Evolutionary conservation across 148 eudicot genomes (phyloP).

Genomic region (Chenopodium berlandieri): DNA sequence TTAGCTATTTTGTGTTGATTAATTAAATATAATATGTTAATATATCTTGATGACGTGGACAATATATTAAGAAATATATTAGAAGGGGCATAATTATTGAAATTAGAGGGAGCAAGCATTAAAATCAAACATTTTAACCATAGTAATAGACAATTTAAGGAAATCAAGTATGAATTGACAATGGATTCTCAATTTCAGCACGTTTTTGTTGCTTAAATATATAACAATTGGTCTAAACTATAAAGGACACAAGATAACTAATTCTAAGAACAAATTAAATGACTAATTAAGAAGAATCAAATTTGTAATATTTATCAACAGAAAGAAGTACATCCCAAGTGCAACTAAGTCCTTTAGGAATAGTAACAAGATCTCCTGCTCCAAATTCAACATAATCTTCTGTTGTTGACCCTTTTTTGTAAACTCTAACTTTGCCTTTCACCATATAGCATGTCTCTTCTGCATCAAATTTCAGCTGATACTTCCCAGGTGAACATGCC

Average conservation of each 20-base stretch:
- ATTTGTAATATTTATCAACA: slow-evolving; percentile 79
- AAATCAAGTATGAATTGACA: too few relatives aligned
- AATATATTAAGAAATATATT: too few relatives aligned
- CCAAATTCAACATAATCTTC: slow-evolving; percentile 50
- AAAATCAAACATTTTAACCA: too few relatives aligned
- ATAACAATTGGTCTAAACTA: too few relatives aligned
- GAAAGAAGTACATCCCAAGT: slow-evolving; percentile 78
- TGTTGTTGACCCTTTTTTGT: slow-evolving; percentile 25
- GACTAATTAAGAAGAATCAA: slow-evolving; percentile 35
- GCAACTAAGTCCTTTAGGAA: slow-evolving; percentile 79
- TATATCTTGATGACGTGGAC: too few relatives aligned
- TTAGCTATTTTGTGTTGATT: too few relatives aligned
- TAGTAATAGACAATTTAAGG: too few relatives aligned
- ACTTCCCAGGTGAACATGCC: slow-evolving; percentile 71
- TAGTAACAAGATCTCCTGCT: slow-evolving; percentile 66
- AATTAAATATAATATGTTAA: too few relatives aligned
- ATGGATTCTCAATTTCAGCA: too few relatives aligned
- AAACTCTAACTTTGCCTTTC: slow-evolving; percentile 66
- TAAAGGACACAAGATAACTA: background rate
- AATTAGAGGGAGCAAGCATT: too few relatives aligned
- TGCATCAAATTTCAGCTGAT: slow-evolving; percentile 64
- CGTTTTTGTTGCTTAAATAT: too few relatives aligned
- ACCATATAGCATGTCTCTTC: slow-evolving; percentile 69
- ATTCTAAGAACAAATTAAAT: background rate
- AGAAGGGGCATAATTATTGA: too few relatives aligned